Conservation (phyloP, 495 filamentous ascomycete species). For the Aspergillus mulundensis region DNA sequence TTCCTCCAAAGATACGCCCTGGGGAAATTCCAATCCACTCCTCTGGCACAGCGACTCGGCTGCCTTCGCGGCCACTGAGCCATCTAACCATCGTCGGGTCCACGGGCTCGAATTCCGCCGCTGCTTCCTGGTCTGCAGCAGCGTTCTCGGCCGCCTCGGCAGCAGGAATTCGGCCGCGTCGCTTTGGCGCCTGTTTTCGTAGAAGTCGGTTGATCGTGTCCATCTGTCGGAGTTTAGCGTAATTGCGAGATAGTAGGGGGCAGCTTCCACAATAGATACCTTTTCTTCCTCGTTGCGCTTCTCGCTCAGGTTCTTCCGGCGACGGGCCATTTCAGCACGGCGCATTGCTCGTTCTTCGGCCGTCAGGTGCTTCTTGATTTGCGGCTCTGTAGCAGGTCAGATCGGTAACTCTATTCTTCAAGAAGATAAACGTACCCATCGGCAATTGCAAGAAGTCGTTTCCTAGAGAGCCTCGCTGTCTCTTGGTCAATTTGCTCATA, state of each 20-base stretch:
- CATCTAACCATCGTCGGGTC: conserved; percentile 73
- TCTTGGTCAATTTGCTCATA: conserved; percentile 78
- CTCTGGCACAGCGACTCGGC: conserved; percentile 66
- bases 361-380: conserved; percentile 87
- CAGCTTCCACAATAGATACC: conserved; percentile 41
- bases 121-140: conserved; percentile 54
- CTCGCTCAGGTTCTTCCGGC: conserved; percentile 93
- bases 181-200: conserved; percentile 92
- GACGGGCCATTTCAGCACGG: conserved; percentile 90
- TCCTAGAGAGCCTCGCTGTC: conserved; percentile 71
- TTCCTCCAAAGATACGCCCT: conserved; percentile 56
- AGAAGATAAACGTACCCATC: conserved; percentile 53
- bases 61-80: conserved; percentile 69
- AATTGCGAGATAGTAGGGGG: not conserved
- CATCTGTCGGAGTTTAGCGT: conserved; percentile 52
- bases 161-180: conserved; percentile 50
- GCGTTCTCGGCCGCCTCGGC: conserved; percentile 45
- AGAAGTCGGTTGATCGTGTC: conserved; percentile 97
- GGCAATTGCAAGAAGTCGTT: conserved; percentile 79
- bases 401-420: not conserved
- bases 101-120: conserved; percentile 51
- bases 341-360: conserved; percentile 95
- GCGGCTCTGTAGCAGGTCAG: conserved; percentile 62
- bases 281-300: conserved; percentile 99
- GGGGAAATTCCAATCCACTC: conserved; percentile 73